Base-by-base conservation (phyloP, 345 rosid genomes). In the Erodium maritimum region DNA sequence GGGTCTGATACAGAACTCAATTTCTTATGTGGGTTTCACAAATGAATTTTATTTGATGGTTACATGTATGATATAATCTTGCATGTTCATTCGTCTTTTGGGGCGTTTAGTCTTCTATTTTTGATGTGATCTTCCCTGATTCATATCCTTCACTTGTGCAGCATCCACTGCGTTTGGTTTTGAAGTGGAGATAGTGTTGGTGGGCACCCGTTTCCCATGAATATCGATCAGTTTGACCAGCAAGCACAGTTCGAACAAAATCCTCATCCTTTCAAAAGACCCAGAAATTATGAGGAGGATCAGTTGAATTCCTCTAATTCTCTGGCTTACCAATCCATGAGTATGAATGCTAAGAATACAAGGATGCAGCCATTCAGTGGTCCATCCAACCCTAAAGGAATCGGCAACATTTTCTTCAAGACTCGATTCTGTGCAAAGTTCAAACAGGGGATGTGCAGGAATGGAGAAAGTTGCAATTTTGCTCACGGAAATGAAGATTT, bases 381-480 rank as follows among this genome's bases (percentile, higher is more conserved):
- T 69, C 82, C 76, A 25, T 25, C 71, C 81, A 51, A 34, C 52
- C 71, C 20, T 23, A 81, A 72, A 74, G 99, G 96, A 11, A 67
- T 77, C 0, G 77, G 72, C 23, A 89, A 85, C 61, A 93, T 93
- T 21, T 93, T 87, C 80, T 93, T 80, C 67, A 93, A 93, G 78
- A 93, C 97, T 4, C 81, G 91, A 52, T 65, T 90, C 70, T 90
- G 97, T 63, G 95, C 88, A 0, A 89, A 87, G 25, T 93, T 85
- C 67, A 82, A 69, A 71, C 62, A 64, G 0, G 90, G 87, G 21
- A 21, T 73, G 51, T 89, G 97, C 70, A 78, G 84, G 73, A 93
- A 89, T n/a, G 96, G 97, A 50, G 97, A 93, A 61, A 77, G 68
- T 57, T 93, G 99, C 68, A 93, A 93, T 68, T 93, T 89, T 50